phyloP scores from a whole-genome alignment of 2,329 filamentous ascomycete genomes.

The Colletotrichum shisoi region DNA sequence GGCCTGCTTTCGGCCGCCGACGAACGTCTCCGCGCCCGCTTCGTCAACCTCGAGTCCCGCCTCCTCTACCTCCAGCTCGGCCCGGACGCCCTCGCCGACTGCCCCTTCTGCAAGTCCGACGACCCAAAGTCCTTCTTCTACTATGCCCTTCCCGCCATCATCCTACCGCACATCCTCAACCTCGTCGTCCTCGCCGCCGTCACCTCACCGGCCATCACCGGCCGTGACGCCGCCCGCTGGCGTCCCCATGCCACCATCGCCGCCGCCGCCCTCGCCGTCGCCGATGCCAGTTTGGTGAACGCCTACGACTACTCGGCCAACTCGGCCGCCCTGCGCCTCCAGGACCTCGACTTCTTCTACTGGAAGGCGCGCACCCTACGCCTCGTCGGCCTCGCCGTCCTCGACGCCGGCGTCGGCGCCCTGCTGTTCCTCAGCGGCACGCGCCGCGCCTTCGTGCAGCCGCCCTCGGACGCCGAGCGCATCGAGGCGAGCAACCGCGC shows the following conservation, averaged over 20 bases:
- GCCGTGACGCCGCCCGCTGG: conserved; percentile 71
- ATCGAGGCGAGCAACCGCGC: conserved; percentile 66
- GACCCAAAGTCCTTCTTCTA: conserved; percentile 76
- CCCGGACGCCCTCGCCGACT: conserved; percentile 74
- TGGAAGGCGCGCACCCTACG: conserved; percentile 74
- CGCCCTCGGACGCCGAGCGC: conserved; percentile 69
- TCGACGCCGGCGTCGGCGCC: conserved; percentile 70
- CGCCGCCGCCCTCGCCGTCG: conserved; percentile 63
- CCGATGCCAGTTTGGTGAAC: conserved; percentile 72
- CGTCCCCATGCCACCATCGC: conserved; percentile 72
- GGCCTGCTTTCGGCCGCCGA: conserved; percentile 65
- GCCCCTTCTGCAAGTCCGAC: conserved; percentile 82
- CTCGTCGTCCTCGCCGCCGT: conserved; percentile 74
- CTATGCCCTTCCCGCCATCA: conserved; percentile 77
- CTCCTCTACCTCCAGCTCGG: conserved; percentile 87
- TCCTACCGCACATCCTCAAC: conserved; percentile 82
- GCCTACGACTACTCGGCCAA: conserved; percentile 73
- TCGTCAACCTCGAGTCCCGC: conserved; percentile 75
- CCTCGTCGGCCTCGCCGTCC: conserved; percentile 66
- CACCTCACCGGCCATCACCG: conserved; percentile 73
- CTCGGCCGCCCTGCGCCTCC: conserved; percentile 65
- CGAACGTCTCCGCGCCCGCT: conserved; percentile 69
- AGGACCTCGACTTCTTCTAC: conserved; percentile 74
- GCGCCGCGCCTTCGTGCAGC: conserved; percentile 75
- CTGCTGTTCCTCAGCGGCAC: conserved; percentile 80